Evolutionary conservation across 345 rosid species (phyloP), one percentile per base, ranked within the genome.

Genomic region (Populus alba): DNA sequence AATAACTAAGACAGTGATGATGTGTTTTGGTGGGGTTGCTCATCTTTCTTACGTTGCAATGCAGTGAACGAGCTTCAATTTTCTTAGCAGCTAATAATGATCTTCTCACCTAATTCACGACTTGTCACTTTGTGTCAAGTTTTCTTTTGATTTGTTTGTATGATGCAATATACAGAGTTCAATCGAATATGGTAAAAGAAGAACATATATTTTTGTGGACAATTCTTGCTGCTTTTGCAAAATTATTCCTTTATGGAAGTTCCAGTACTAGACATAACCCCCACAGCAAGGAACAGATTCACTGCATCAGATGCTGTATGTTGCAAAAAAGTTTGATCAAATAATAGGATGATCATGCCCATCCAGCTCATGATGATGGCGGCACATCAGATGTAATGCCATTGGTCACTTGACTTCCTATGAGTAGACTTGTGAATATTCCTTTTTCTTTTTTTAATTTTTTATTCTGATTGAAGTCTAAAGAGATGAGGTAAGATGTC

Each of bases 401-500:
- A 12, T 59, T 12, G 11, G 0, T 51, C 13, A 15, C 23, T 75
- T 27, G 65, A 20, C 43, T 72, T 31, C 57, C 49, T 33, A 1
- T 18, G 8, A 8, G 16, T 8, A 72, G 39, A 18, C 37, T n/a
- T 22, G 5, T 27, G 8, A 31, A n/a, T 9, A 15, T 31, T 6
- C 45, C 22, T 37, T 43, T 20, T 39, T 57, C 4, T 15, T 29
- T 31, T 1, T 27, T 9, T 17, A 53, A 22, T 23, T 38, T n/a
- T 33, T 33, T 51, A 41, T n/a, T 75, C 49, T 77, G 41, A 33
- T n/a, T 27, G 72, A 73, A 73, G 25, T 35, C 22, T 27, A n/a
- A 15, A 49, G 80, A 53, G 80, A 74, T 80, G 85, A 83, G 86
- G 80, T 78, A 38, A 76, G 83, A 78, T 55, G 76, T 74, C 80